phyloP scores from a whole-genome alignment of 495 filamentous ascomycete genomes.

The Penicillium subrubescens region DNA sequence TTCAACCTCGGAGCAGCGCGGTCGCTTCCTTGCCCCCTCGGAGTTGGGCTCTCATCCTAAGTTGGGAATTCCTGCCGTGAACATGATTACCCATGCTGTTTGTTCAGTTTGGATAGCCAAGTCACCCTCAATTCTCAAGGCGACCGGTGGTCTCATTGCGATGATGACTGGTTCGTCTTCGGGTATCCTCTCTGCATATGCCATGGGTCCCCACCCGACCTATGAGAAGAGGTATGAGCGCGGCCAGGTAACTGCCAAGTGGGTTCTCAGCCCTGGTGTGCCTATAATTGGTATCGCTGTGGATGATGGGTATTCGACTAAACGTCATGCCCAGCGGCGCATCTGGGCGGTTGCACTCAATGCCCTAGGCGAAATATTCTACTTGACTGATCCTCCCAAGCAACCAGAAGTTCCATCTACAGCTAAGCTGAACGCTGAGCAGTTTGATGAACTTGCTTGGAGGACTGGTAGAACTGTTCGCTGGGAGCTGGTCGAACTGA shows the following conservation, averaged over 20 bases:
- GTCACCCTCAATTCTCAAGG: slow-evolving; percentile 64
- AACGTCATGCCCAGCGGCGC: slow-evolving; percentile 66
- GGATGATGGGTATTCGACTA: slow-evolving; percentile 74
- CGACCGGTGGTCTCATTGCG: slow-evolving; percentile 76
- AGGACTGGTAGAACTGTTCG: slow-evolving; percentile 71
- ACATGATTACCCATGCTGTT: slow-evolving; percentile 59
- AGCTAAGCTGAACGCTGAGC: slow-evolving; percentile 37
- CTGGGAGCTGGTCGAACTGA: slow-evolving; percentile 80
- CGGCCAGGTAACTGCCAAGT: slow-evolving; percentile 79
- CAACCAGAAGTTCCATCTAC: slow-evolving; percentile 33
- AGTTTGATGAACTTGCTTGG: slow-evolving; percentile 72
- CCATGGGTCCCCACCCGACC: slow-evolving; percentile 67
- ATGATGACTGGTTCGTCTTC: slow-evolving; percentile 83
- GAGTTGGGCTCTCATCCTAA: slow-evolving; percentile 48
- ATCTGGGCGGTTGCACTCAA: slow-evolving; percentile 89
- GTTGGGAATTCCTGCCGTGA: slow-evolving; percentile 73
- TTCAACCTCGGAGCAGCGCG: slow-evolving; percentile 71
- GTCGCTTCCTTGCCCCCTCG: slow-evolving; percentile 67
- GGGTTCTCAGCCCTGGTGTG: slow-evolving; percentile 89
- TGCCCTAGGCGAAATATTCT: slow-evolving; percentile 89
- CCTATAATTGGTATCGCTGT: slow-evolving; percentile 85
- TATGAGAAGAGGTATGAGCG: slow-evolving; percentile 66
- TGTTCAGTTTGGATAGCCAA: slow-evolving; percentile 93
- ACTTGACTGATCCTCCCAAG: slow-evolving; percentile 67
- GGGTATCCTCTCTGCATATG: slow-evolving; percentile 83